These are phyloP conservation scores for Candida parachauliodes DNA, from an alignment of 805 yeast species.

Conservation along the genomic window DNA sequence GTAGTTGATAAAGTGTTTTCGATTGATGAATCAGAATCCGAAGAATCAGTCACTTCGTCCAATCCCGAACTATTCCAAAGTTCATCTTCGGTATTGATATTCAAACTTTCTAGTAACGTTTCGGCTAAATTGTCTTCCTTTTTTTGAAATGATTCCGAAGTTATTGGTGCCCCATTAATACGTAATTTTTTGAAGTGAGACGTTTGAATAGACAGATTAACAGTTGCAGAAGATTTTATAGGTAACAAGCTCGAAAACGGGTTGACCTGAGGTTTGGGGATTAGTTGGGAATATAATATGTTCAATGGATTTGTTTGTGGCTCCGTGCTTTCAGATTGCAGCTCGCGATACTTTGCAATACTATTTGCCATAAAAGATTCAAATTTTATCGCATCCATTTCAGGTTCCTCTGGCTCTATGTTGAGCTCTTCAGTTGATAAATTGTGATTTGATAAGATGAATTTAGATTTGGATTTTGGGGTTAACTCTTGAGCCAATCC, in stretches of 20 bases:
- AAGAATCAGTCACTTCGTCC: constrained; percentile 12
- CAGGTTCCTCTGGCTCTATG: neutral
- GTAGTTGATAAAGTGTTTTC: constrained; percentile 14
- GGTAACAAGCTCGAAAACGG: constrained; percentile 17
- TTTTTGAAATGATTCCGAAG: constrained; percentile 17
- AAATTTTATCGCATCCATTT: constrained; percentile 22
- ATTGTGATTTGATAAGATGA: too few species aligned
- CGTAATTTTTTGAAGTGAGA: constrained; percentile 42
- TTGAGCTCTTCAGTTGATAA: neutral
- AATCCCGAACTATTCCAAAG: constrained; percentile 25
- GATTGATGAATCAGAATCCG: constrained; percentile 13
- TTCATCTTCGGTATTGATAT: constrained; percentile 16
- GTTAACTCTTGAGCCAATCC: too few species aligned
- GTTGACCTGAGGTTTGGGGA: constrained; percentile 13
- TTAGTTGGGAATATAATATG: constrained; percentile 23
- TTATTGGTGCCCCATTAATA: constrained; percentile 35
- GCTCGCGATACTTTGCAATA: constrained; percentile 30
- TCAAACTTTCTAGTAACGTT: constrained; percentile 12
- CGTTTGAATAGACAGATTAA: constrained; percentile 29
- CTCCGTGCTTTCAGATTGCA: constrained; percentile 17
- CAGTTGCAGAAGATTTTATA: constrained; percentile 36
- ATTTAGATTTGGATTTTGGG: too few species aligned
- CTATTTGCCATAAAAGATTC: constrained; percentile 31
- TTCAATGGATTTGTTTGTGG: constrained; percentile 20
- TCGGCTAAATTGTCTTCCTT: constrained; percentile 6